phyloP scores from a whole-genome alignment of 2,329 filamentous ascomycete genomes.

The Trichoderma breve region DNA sequence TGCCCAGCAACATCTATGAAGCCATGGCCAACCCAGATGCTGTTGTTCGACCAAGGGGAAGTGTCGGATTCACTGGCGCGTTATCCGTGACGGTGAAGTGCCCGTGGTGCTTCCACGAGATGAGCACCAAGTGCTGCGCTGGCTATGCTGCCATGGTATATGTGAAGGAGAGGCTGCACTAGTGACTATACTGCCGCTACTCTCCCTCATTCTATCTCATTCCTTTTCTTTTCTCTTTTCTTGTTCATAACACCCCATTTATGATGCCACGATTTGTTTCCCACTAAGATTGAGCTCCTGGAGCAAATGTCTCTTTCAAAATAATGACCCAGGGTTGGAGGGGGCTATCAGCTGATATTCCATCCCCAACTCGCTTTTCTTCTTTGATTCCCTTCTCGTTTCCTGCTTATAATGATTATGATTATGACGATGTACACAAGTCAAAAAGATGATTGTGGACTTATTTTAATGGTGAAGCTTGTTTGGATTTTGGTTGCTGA shows the following conservation, averaged over 20 bases:
- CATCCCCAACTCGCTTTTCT: not conserved
- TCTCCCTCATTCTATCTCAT: not conserved
- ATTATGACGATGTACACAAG: slow-evolving; percentile 16
- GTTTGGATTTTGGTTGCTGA: not conserved
- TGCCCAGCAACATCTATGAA: slow-evolving; percentile 63
- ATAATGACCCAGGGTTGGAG: not conserved
- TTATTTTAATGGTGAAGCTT: not conserved
- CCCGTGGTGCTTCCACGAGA: slow-evolving; percentile 70
- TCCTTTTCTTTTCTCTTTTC: not conserved
- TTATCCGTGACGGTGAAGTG: slow-evolving; percentile 64
- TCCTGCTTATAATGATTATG: slow-evolving; percentile 8
- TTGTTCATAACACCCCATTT: not conserved
- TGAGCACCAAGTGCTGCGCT: slow-evolving; percentile 67
- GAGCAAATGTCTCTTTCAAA: not conserved
- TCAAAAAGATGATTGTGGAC: not conserved
- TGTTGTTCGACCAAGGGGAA: slow-evolving; percentile 48
- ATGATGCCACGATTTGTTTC: slow-evolving; percentile 5
- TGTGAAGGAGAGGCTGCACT: slow-evolving; percentile 62
- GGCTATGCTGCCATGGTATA: slow-evolving; percentile 67
- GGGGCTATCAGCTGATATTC: not conserved
- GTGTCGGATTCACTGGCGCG: slow-evolving; percentile 52
- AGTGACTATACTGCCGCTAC: not conserved
- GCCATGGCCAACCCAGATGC: slow-evolving; percentile 61
- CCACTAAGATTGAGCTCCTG: not conserved
- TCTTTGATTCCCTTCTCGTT: not conserved